Conservation (phyloP, 306 rosid species). For the Dalbergia oliveri region DNA sequence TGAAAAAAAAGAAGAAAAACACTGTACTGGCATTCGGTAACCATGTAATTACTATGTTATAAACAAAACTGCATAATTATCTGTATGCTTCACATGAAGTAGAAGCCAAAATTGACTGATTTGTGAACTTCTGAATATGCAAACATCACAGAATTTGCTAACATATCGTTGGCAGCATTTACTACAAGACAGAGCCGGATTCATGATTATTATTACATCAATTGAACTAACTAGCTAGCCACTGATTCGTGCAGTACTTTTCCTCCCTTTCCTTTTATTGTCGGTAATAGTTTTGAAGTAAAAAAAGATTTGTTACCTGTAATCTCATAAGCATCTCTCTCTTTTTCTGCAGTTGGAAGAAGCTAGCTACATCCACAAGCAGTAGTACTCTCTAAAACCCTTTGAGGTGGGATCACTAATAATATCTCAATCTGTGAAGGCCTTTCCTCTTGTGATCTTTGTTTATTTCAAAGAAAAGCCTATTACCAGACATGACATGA, state of each 20-base stretch:
- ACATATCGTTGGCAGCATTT: constrained; percentile 11
- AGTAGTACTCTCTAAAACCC: background rate
- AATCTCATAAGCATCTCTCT: constrained; percentile 1
- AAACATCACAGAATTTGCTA: constrained; percentile 1
- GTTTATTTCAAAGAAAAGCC: too few species aligned
- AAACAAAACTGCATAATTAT: background rate
- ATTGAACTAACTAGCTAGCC: background rate
- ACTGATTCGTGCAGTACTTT: constrained; percentile 13
- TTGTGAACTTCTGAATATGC: constrained; percentile 15
- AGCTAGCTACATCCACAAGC: constrained; percentile 6
- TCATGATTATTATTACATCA: constrained; percentile 30
- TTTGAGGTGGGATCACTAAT: background rate
- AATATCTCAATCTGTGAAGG: background rate
- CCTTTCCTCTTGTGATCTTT: background rate
- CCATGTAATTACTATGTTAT: too few species aligned
- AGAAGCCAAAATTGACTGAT: background rate
- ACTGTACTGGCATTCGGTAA: background rate
- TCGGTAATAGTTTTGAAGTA: background rate
- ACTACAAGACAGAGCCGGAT: constrained; percentile 22
- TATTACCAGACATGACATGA: constrained; percentile 9
- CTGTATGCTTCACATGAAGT: background rate
- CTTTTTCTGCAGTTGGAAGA: background rate
- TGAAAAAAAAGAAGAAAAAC: background rate
- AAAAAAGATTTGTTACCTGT: background rate
- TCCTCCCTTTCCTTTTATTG: background rate